Evolutionary conservation across 2,329 filamentous ascomycete genomes (phyloP), one percentile per base, ranked within the genome.

Genomic region (Arachnomyces sp.): DNA sequence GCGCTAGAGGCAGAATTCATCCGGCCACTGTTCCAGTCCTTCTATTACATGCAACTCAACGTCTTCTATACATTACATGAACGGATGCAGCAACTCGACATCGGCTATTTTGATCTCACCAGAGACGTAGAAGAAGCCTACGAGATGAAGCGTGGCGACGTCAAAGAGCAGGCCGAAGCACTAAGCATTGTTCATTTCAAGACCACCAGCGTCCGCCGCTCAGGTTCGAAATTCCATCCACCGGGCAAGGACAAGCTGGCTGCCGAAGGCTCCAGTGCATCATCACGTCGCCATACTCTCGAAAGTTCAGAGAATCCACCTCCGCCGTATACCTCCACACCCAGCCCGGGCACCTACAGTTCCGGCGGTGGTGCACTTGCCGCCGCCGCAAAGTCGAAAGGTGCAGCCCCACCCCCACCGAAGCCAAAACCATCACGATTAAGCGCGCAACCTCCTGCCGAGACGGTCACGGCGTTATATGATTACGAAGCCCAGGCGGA

Each of bases 1-100:
- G 64, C 71, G 6, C 78, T 98, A 13, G 92, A 98, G 64, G 78
- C 82, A 48, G 84, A 96, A 63, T 96, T 98, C 62, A 98, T 98
- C 63, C 82, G 86, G 52, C 92, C 92, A 2, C 78, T 98, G 6
- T 98, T 98, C 74, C 92, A 96, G 63, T 94, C 86, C 7, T 98
- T 98, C 70, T 98, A 98, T 69, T 98, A 96, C 72, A 98, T 98
- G 92, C 92, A 98, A 66, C 78, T 98, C 50, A 98, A 98, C 65
- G 86, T 98, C 50, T 98, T 96, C 65, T 98, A 98, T 67, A 98
- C 92, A 1, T 74, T 98, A 39, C 92, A 98, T 62, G 90, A 96
- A 66, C 87, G 83, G 67, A 98, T 98, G 92, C 92, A 98, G 68
- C 80, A 77, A 51, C 88, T 93, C 62, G 89, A 96, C 57, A 98